Percentiles rank a stretch among this genome's conserved stretches.
Evolutionary conservation across 352 stramenopile species (phyloP).

Genomic region (Pythium inflatum): DNA sequence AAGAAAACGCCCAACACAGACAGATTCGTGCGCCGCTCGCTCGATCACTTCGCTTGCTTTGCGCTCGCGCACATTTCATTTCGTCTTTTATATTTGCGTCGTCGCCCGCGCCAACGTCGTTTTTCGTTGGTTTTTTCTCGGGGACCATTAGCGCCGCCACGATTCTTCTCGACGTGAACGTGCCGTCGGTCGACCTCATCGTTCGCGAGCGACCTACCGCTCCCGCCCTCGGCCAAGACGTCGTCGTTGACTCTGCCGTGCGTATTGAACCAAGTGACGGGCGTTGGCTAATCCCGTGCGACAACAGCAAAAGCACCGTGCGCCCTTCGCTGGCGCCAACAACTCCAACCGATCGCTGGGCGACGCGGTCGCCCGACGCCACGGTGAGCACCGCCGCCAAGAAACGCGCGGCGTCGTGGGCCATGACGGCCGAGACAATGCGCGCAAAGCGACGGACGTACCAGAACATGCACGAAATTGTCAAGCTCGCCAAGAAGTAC

Average conservation of each 20-base stretch:
- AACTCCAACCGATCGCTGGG: slow-evolving; percentile 3
- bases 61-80: neutral
- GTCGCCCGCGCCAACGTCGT: neutral
- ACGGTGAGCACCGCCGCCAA: slow-evolving; percentile 32
- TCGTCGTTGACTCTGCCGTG: slow-evolving; percentile 41
- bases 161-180: slow-evolving; percentile 12
- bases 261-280: slow-evolving; percentile 46
- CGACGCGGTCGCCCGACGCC: slow-evolving; percentile 3
- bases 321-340: slow-evolving; percentile 3
- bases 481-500: slow-evolving; percentile 89
- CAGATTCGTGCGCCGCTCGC: too few species aligned
- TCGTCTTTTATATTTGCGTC: slow-evolving; percentile 6
- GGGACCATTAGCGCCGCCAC: too few species aligned
- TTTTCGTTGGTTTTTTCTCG: slow-evolving; percentile 19
- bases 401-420: slow-evolving; percentile 32
- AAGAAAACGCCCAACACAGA: neutral
- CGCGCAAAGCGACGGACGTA: slow-evolving; percentile 78
- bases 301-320: too few species aligned
- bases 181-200: slow-evolving; percentile 20
- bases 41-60: neutral
- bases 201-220: slow-evolving; percentile 38
- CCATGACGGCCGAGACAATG: slow-evolving; percentile 78
- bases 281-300: slow-evolving; percentile 45
- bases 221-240: slow-evolving; percentile 48
- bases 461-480: slow-evolving; percentile 89